A percentile compares a stretch with the other conserved stretches of the same genome.
These are phyloP conservation scores for Xylariaceae sp. DNA, from an alignment of 2,329 filamentous ascomycete genomes.

Conservation along the genomic window DNA sequence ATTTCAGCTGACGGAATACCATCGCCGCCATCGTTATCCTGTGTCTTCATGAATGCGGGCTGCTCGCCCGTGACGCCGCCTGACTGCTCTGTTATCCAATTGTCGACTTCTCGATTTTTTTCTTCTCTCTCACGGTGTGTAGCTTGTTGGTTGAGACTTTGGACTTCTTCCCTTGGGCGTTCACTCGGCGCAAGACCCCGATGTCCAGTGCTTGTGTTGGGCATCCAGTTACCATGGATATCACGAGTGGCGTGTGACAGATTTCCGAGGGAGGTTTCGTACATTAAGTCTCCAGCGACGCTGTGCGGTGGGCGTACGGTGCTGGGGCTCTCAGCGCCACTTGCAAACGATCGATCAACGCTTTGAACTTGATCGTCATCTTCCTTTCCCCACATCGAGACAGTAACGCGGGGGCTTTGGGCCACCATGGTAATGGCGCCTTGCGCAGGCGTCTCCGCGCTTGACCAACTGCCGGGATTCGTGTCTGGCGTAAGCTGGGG, in stretches of 20 bases:
- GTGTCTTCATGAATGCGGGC: slow-evolving; percentile 8
- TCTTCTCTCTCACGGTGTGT: slow-evolving; percentile 39
- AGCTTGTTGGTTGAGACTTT: slow-evolving; percentile 48
- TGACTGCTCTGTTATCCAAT: slow-evolving; percentile 43
- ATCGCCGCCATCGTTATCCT: slow-evolving; percentile 26
- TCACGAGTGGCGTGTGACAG: slow-evolving; percentile 33
- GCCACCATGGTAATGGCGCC: slow-evolving; percentile 39
- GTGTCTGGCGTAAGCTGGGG: slow-evolving; percentile 47
- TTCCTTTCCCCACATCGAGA: slow-evolving; percentile 52
- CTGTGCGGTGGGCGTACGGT: slow-evolving; percentile 33
- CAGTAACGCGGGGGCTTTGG: slow-evolving; percentile 52
- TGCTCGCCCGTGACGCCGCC: slow-evolving; percentile 11
- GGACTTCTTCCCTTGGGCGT: slow-evolving; percentile 41
- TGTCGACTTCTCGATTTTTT: slow-evolving; percentile 46
- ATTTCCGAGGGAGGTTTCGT: slow-evolving; percentile 18
- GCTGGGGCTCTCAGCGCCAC: slow-evolving; percentile 27
- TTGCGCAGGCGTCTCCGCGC: slow-evolving; percentile 44
- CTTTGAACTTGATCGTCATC: slow-evolving; percentile 33
- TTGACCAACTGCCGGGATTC: slow-evolving; percentile 46
- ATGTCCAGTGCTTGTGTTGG: slow-evolving; percentile 37
- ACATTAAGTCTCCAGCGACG: slow-evolving; percentile 37
- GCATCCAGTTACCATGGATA: slow-evolving; percentile 39
- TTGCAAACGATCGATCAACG: slow-evolving; percentile 37
- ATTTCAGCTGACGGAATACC: slow-evolving; percentile 41
- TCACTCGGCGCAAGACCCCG: slow-evolving; percentile 45